Base-by-base conservation (phyloP, 306 rosid species). In the Hippophae gyantsensis region DNA sequence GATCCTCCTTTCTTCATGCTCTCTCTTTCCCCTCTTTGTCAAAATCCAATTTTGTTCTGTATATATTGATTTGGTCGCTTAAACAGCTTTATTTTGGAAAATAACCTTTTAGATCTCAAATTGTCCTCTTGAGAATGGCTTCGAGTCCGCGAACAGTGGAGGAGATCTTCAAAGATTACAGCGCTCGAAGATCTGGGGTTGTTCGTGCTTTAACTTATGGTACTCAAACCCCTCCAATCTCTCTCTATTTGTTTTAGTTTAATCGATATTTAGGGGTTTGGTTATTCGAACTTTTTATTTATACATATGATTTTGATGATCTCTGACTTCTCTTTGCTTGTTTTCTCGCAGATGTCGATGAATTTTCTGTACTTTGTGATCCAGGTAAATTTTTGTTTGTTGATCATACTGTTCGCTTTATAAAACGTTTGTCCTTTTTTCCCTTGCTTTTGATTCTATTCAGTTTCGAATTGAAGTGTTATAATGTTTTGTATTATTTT, bases 121-220 rank as follows among this genome's bases (percentile, higher is more conserved):
- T 75, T 65, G 64, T 67, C 56, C 71, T 79, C 63, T 81, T 85
- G 96, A 87, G 83, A 65, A 84, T 87, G 84, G 66, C 89, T 72
- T 73, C 92, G 25, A 79, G 77, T 76, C 96, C 95, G 4, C 84
- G 89, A 52, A 79, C 93, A 52, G 99, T 92, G 41, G 96, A 88
- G 74, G 96, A 92, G 84, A 92, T 92, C 80, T 92, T 83, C 93
- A 92, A 85, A 68, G 99, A 92, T 68, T 88, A 66, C 62, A 70
- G 80, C 67, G 89, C 82, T 62, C 78, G 99, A 10, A 86, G 96
- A 72, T 63, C 74, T 32, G 95, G 82, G 10, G 79, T 92, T 46
- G 84, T 92, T 73, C 95, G 96, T 3, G 95, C 96, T 64, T 77
- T 87, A 57, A 84, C 95, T 71, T 72, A 74, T 41, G 95, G 98